Evolutionary conservation across 2,329 filamentous ascomycete genomes (phyloP), one percentile per base, ranked within the genome.

Genomic region (Calonectria montana): DNA sequence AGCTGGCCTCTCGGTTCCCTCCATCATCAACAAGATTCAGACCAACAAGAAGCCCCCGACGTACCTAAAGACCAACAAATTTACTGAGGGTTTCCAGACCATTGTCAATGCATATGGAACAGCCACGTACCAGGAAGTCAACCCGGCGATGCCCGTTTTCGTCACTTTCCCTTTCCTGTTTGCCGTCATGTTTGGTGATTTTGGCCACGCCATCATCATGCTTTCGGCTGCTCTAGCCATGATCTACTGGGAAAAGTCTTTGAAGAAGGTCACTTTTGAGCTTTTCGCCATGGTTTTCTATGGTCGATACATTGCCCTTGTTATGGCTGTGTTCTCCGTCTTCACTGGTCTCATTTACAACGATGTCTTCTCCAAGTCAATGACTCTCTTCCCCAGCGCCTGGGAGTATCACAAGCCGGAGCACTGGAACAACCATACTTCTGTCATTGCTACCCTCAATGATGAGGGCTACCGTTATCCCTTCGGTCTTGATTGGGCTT

Each of bases 151-250:
- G 25, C 96, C 96, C 43, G 97, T 97, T 64, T 95, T 98, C 77
- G 93, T 99, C 75, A 99, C 97, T 7, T 99, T 99, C 85, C 97
- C 97, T n/a, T 99, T 99, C 88, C 88, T 99, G 74, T 99, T 99
- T 82, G 97, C 97, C 62, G 97, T 99, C 90, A 99, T 99, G 97
- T 99, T 99, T 82, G 97, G 97, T 88, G 97, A 99, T 84, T 93
- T 98, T 71, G 97, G 97, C 64, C 97, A 99, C 81, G 97, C 96
- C 76, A 84, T 93, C 76, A 94, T 99, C 83, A 97, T 99, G 94
- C 89, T 96, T 50, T 82, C 91, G 68, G 94, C 95, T 69, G 94
- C 97, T 16, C 81, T 92, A 68, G 94, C 95, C 69, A 98, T 99
- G 95, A 98, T 99, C 78, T 94, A 98, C 86, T 98, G 93, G 89